Base-by-base conservation (phyloP, 108 stramenopile genomes). In the Cylindrotheca fusiformis region DNA sequence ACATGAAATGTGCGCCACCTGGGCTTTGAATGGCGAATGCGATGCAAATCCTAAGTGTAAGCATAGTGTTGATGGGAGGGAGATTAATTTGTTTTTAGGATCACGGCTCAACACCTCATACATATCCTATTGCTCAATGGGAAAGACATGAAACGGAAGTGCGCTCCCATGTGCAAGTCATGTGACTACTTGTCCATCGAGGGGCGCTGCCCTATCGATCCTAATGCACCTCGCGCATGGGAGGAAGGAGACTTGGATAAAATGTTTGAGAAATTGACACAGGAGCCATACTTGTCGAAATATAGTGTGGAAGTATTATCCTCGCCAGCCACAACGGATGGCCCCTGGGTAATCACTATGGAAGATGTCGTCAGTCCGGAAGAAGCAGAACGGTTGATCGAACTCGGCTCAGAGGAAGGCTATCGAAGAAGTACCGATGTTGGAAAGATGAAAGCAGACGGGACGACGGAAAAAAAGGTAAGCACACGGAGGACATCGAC, bases 331-430 rank as follows among this genome's bases (percentile, higher is more conserved):
- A 72, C 68, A n/a, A 70, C 78, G 10, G 67, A 45, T 60, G 90
- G 88, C 18, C 93, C 95, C 6, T 95, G 91, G 90, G 73, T 97
- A n/a, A 74, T 95, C 25, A 81, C 74, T 0, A 75, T 97, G 29
- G 93, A 96, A 20, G 75, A 92, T 67, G 86, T 96, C 59, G 29
- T 95, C n/a, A 69, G 60, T 20, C 76, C 66, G 14, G 75, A 80
- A 45, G 81, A 97, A 65, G 81, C 84, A 10, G 65, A 87, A 48
- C 67, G 55, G 5, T 54, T 93, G 52, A 88, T 93, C 52, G 72
- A 79, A 48, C 75, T 94, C 20, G 89, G 87, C 30, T 25, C 30
- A 32, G 25, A 18, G n/a, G 27, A 41, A 41, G 36, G 36, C 6
- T 41, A 41, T 14, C 6, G 14, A 14, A 6, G 36, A 10, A 10